These are phyloP conservation scores for Entoloma clypeatum DNA, from an alignment of 1,284 basidiomycete genomes.

Conservation along the genomic window DNA sequence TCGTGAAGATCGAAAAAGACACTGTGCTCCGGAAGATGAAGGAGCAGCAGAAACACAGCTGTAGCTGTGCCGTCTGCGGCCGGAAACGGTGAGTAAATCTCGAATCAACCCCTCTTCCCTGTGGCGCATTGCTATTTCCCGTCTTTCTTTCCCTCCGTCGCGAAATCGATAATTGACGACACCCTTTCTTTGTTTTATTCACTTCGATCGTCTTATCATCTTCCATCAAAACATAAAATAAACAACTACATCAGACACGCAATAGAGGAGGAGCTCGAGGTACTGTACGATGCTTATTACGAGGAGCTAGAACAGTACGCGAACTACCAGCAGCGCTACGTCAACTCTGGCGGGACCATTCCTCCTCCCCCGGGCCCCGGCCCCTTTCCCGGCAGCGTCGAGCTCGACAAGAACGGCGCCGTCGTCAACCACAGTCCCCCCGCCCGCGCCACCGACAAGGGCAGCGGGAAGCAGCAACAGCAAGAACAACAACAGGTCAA, in stretches of 20 bases:
- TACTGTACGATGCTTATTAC: constrained; percentile 99
- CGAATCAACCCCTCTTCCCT: constrained; percentile 22
- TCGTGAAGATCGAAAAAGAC: constrained; percentile 97
- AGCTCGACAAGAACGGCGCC: constrained; percentile 87
- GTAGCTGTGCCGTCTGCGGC: constrained; percentile 94
- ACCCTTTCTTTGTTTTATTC: constrained; percentile 14
- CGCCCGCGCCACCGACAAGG: constrained; percentile 11
- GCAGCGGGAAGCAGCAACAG: constrained; percentile 23
- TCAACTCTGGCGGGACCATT: constrained; percentile 79
- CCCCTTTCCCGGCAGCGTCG: constrained; percentile 96
- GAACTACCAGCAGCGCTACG: constrained; percentile 93
- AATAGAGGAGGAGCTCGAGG: constrained; percentile 98
- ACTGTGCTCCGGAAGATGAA: constrained; percentile 98
- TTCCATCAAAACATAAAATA: constrained; percentile 20
- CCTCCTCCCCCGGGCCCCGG: constrained; percentile 93
- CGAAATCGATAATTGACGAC: constrained; percentile 18
- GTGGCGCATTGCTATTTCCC: constrained; percentile 15
- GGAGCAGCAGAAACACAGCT: constrained; percentile 96
- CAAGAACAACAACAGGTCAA: constrained; percentile 22
- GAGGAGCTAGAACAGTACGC: constrained; percentile 99
- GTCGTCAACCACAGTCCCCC: constrained; percentile 54
- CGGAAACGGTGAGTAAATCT: constrained; percentile 80
- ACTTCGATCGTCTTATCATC: constrained; percentile 15
- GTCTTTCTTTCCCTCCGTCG: constrained; percentile 5
- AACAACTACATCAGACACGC: constrained; percentile 62